These are phyloP conservation scores for Annona cherimola DNA, from an alignment of 164 flowering plant species.

Conservation along the genomic window DNA sequence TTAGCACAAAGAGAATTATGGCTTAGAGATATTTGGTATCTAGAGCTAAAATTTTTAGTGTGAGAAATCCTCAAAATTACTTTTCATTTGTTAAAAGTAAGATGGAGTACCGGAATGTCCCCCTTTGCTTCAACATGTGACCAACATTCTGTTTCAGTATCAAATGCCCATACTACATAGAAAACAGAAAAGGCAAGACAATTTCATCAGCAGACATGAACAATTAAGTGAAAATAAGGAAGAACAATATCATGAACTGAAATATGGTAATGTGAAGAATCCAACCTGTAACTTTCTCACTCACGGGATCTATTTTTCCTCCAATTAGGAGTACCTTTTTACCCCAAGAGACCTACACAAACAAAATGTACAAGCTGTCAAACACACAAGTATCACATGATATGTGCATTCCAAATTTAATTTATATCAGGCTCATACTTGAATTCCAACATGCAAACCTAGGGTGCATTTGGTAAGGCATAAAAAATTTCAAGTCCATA, in stretches of 20 bases:
- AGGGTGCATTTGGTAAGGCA: too few species aligned
- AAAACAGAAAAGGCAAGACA: conserved; percentile 2
- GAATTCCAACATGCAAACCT: too few species aligned
- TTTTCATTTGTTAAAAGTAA: neutral
- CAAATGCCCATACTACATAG: conserved; percentile 85
- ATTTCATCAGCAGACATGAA: neutral
- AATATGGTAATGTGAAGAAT: neutral
- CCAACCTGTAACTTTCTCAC: conserved; percentile 76
- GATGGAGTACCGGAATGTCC: conserved; percentile 72
- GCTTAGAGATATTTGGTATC: too few species aligned
- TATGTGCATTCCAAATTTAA: neutral
- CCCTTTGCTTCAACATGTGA: conserved; percentile 92
- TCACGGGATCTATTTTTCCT: conserved; percentile 72
- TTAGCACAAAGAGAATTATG: too few species aligned
- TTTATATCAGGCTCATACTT: too few species aligned
- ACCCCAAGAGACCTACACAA: conserved; percentile 85
- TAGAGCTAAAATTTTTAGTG: too few species aligned
- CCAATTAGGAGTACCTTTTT: conserved; percentile 81
- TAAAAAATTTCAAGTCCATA: too few species aligned
- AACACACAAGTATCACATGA: conserved; percentile 6
- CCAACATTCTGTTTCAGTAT: conserved; percentile 91
- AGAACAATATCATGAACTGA: neutral
- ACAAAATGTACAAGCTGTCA: conserved; percentile 12
- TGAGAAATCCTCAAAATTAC: neutral
- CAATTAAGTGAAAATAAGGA: too few species aligned